Conservation (phyloP, 495 filamentous ascomycete species). For the Trichocladium antarcticum region DNA sequence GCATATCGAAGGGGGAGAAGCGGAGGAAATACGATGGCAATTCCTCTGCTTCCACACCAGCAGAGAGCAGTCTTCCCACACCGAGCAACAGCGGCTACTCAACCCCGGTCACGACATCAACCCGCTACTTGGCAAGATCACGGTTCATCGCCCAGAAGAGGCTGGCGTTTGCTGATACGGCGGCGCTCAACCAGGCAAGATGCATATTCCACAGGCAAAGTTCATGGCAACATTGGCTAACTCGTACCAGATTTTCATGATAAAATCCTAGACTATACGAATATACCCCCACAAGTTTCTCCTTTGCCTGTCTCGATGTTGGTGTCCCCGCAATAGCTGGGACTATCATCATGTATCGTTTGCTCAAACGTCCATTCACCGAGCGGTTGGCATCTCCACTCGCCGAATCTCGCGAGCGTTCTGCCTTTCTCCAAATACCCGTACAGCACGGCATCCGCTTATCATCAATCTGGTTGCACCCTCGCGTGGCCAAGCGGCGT, state of each 20-base stretch:
- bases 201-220: neutral
- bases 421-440: no score
- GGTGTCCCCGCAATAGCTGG: no score
- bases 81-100: constrained; percentile 23
- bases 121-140: constrained; percentile 52
- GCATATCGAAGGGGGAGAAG: constrained; percentile 18
- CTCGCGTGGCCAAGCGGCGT: no score
- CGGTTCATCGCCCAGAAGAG: constrained; percentile 71
- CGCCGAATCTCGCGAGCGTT: no score
- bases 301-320: neutral
- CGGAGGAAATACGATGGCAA: constrained; percentile 16
- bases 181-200: constrained; percentile 65
- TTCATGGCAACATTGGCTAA: constrained; percentile 25
- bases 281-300: neutral
- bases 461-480: no score
- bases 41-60: constrained; percentile 18
- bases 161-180: constrained; percentile 56
- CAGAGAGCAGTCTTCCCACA: constrained; percentile 19
- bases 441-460: no score
- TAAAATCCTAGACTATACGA: constrained; percentile 38
- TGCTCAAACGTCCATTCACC: no score
- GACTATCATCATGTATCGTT: no score
- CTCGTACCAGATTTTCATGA: constrained; percentile 56
- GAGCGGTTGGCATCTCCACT: no score
- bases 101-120: constrained; percentile 35